Evolutionary conservation across 169 alveolate genomes (phyloP).

Genomic region (Cryptosporidium bovis): DNA sequence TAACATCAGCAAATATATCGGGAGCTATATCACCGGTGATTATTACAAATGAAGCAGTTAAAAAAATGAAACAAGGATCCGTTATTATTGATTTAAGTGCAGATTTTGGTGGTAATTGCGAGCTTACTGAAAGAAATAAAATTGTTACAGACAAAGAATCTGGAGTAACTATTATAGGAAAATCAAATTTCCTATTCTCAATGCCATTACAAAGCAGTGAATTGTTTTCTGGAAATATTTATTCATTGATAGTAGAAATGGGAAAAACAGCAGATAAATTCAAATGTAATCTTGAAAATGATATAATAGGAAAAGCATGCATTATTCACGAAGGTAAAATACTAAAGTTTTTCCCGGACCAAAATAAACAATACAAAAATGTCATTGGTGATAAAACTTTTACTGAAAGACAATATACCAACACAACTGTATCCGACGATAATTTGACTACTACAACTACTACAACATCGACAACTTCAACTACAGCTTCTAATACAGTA

Average conservation of each 20-base stretch:
- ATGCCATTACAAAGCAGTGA: constrained; percentile 80
- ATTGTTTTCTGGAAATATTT: constrained; percentile 63
- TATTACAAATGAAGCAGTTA: constrained; percentile 78
- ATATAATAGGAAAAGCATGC: constrained; percentile 28
- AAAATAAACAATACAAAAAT: constrained; percentile 19
- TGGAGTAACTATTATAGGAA: constrained; percentile 83
- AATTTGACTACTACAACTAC: not conserved
- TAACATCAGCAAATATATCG: constrained; percentile 84
- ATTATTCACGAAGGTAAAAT: constrained; percentile 24
- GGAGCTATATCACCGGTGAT: constrained; percentile 81
- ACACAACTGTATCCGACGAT: not conserved
- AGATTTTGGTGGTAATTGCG: constrained; percentile 84
- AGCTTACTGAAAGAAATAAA: constrained; percentile 75
- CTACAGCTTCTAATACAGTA: not conserved
- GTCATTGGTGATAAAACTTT: not conserved
- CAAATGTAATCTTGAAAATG: constrained; percentile 23
- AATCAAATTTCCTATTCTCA: constrained; percentile 81
- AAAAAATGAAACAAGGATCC: constrained; percentile 81
- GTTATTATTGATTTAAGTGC: constrained; percentile 83
- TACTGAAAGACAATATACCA: not conserved
- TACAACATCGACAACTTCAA: not conserved
- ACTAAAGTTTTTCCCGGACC: constrained; percentile 13
- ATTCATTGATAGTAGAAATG: constrained; percentile 69
- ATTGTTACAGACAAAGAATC: constrained; percentile 47
- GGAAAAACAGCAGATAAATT: constrained; percentile 56